phyloP scores from a whole-genome alignment of 768 basidiomycete genomes.

The Candolleomyces aberdarensis region DNA sequence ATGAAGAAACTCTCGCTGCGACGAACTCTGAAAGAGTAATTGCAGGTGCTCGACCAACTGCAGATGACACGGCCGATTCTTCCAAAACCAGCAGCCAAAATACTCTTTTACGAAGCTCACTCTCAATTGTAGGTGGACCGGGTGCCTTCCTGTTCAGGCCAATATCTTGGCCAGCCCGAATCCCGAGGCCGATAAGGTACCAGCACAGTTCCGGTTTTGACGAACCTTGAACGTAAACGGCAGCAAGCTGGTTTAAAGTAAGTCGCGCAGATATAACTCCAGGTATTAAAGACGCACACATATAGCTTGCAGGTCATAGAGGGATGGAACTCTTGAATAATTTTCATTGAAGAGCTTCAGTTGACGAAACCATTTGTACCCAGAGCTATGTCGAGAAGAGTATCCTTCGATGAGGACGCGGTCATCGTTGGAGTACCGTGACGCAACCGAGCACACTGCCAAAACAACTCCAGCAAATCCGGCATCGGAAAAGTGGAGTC shows the following conservation, averaged over 20 bases:
- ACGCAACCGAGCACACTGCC: constrained; percentile 52
- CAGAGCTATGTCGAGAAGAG: constrained; percentile 35
- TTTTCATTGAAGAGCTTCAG: constrained; percentile 53
- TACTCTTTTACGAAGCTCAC: constrained; percentile 58
- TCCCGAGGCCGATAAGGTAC: constrained; percentile 49
- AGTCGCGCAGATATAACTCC: neutral
- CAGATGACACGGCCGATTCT: constrained; percentile 20
- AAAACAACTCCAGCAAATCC: constrained; percentile 50
- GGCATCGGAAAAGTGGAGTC: constrained; percentile 38
- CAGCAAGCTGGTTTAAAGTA: constrained; percentile 28
- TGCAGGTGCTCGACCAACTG: constrained; percentile 56
- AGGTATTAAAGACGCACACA: constrained; percentile 30
- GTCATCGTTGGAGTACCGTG: constrained; percentile 46
- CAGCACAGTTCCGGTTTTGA: constrained; percentile 47
- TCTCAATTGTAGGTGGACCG: constrained; percentile 41
- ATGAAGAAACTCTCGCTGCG: neutral
- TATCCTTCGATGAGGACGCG: constrained; percentile 24
- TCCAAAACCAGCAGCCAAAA: constrained; percentile 43
- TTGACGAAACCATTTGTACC: constrained; percentile 51
- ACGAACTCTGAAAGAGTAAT: constrained; percentile 57
- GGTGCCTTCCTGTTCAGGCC: constrained; percentile 41
- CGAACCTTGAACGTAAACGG: constrained; percentile 39
- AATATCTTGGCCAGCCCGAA: constrained; percentile 58
- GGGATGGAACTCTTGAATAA: constrained; percentile 46
- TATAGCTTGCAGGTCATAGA: constrained; percentile 63